These are phyloP conservation scores for Rhizopus delemar DNA, from an alignment of 371 early-diverging fungal genomes.

Conservation along the genomic window DNA sequence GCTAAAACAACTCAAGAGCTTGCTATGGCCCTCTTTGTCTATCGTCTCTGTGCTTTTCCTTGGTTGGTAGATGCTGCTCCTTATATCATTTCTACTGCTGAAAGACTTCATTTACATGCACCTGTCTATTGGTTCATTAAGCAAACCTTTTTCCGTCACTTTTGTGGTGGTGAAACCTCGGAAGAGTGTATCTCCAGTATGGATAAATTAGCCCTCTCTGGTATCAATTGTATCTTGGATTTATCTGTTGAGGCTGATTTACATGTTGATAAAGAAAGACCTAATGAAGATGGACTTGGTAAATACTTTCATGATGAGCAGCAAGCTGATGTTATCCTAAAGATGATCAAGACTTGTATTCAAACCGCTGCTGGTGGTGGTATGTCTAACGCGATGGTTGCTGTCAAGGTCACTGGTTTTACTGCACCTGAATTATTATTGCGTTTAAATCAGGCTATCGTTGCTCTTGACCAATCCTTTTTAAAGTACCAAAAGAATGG, in stretches of 20 bases:
- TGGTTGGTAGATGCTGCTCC: constrained; percentile 73
- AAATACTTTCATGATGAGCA: constrained; percentile 37
- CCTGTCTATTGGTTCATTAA: constrained; percentile 73
- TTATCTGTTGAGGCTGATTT: constrained; percentile 89
- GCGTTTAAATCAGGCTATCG: constrained; percentile 65
- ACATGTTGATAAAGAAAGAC: constrained; percentile 41
- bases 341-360: constrained; percentile 64
- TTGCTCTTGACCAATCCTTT: constrained; percentile 42
- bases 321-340: constrained; percentile 66
- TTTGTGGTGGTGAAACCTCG: constrained; percentile 93
- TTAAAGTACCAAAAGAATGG: constrained; percentile 34
- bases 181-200: constrained; percentile 86
- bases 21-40: constrained; percentile 73
- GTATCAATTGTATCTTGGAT: constrained; percentile 89
- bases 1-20: constrained; percentile 66
- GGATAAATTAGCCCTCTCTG: constrained; percentile 62
- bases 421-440: constrained; percentile 75
- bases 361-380: constrained; percentile 66
- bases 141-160: constrained; percentile 87
- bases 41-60: constrained; percentile 69
- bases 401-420: constrained; percentile 89
- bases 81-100: constrained; percentile 58
- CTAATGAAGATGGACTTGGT: constrained; percentile 17
- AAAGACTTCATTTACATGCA: constrained; percentile 57
- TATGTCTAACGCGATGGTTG: constrained; percentile 62